Conservation (phyloP, 2,329 filamentous ascomycete species). For the Scedosporium aurantiacum region DNA sequence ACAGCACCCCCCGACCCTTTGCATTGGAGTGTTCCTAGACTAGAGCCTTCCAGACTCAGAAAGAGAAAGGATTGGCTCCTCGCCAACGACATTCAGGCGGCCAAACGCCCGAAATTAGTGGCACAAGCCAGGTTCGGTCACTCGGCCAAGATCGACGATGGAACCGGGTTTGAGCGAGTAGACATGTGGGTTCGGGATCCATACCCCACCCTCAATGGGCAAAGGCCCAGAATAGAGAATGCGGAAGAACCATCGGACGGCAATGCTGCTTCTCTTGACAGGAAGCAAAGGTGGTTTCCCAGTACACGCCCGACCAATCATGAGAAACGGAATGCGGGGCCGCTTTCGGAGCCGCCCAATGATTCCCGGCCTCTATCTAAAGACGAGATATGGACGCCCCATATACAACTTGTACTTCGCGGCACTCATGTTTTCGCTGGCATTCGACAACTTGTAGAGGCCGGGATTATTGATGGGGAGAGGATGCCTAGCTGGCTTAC, state of each 20-base stretch:
- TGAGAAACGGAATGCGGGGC: too few relatives aligned
- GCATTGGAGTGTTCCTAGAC: slow-evolving; percentile 12
- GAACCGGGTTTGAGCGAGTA: slow-evolving; percentile 49
- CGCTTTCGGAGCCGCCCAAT: too few relatives aligned
- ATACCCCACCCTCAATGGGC: slow-evolving; percentile 30
- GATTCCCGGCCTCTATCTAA: background rate
- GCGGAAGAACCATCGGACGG: background rate
- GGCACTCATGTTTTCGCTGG: slow-evolving; percentile 75
- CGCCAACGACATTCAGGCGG: slow-evolving; percentile 14
- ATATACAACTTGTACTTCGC: slow-evolving; percentile 54
- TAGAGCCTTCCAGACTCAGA: slow-evolving; percentile 5
- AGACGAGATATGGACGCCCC: slow-evolving; percentile 20
- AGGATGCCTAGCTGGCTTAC: slow-evolving; percentile 87
- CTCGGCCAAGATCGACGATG: slow-evolving; percentile 42
- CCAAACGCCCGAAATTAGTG: slow-evolving; percentile 49
- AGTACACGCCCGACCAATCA: slow-evolving; percentile 13
- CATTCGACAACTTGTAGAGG: slow-evolving; percentile 64
- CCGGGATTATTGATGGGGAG: slow-evolving; percentile 62
- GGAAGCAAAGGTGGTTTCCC: slow-evolving; percentile 16
- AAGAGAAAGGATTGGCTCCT: background rate
- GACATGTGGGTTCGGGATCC: slow-evolving; percentile 49
- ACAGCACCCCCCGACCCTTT: slow-evolving; percentile 35
- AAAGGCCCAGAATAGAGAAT: slow-evolving; percentile 14
- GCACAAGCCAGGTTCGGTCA: slow-evolving; percentile 63
- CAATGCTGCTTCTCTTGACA: background rate